Evolutionary conservation across 148 eudicot species (phyloP), one percentile per base, ranked within the genome.

Genomic region (Polygonum maritimum): DNA sequence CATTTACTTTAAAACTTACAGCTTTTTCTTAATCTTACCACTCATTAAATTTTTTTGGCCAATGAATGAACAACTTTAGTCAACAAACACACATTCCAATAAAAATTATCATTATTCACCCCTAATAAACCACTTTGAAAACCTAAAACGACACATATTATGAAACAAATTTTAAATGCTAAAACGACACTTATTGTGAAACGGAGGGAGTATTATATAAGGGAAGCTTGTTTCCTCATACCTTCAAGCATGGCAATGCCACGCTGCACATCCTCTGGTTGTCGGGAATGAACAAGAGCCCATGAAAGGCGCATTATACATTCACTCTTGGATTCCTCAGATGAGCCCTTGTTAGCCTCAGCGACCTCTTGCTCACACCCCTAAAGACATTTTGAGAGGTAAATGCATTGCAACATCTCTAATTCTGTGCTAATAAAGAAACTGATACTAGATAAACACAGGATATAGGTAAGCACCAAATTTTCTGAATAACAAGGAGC

Each of bases 191-290:
- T n/a, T n/a, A n/a, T n/a, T n/a, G n/a, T n/a, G n/a, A n/a, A n/a
- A n/a, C n/a, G n/a, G n/a, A n/a, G n/a, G n/a, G n/a, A n/a, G n/a
- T n/a, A n/a, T 31, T 10, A 31, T 13, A 8, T 4, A 63, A 31
- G 19, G 45, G 44, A 67, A 63, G 18, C n/a, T 35, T 57, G 26
- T 70, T 0, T 58, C 18, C 2, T n/a, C 40, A 69, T 76, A 91
- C 98, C 96, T 91, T 91, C 96, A 85, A 93, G 92, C 98, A 93
- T 93, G 51, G 92, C 96, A 49, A 93, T 93, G 55, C 96, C 98
- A 18, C 92, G 91, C 58, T 93, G 94, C 78, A 93, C 90, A 78
- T 93, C 96, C 72, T 88, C 92, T 48, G 92, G 82, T 76, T 86
- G 83, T 72, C 54, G 87, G 49, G 96, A 93, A 83, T 93, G 96